Evolutionary conservation across 805 yeast genomes (phyloP), one percentile per base, ranked within the genome.

Genomic region (Monosporozyma solicola): DNA sequence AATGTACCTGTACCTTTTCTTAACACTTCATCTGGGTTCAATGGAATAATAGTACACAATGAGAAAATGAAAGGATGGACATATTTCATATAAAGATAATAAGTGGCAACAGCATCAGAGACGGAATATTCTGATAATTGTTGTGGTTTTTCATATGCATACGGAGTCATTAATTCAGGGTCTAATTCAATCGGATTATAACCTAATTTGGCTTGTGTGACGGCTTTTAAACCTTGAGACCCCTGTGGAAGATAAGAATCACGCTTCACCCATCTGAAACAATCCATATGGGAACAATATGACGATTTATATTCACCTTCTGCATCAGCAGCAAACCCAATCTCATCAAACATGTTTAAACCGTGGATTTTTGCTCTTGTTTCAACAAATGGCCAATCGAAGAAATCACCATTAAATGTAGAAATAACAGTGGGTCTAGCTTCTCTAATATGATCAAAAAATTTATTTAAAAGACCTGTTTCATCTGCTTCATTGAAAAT

Each of bases 371-470:
- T 72, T 2, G 97, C 84, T 65, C 99, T 76, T 13, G 87, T 84
- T 59, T 91, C 98, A 2, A 94, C 92, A 66, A 90, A 94, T 1
- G 99, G 99, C 98, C 99, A 94, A 74, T 94, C 99, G 71, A 94
- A 94, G 65, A 91, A 92, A 67, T 94, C 99, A 76, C 99, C 99
- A 71, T 94, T 94, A 63, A 88, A 94, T 0, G 99, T 94, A 1
- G 97, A 96, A 52, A 95, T 94, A n/a, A 94, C 96, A 0, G 98
- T 92, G 1, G 99, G 99, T 59, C 80, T 77, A 3, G 78, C 86
- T 45, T 94, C 98, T 57, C 90, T 74, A 25, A 94, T 80, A 66
- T 94, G 99, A 60, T 87, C 96, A 66, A 88, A 95, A 64, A 95
- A 94, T 53, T 87, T 73, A 51, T 77, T 73, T 33, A 94, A 68